These are phyloP conservation scores for Cordia subcordata DNA, from an alignment of 257 asterid species.

Conservation along the genomic window DNA sequence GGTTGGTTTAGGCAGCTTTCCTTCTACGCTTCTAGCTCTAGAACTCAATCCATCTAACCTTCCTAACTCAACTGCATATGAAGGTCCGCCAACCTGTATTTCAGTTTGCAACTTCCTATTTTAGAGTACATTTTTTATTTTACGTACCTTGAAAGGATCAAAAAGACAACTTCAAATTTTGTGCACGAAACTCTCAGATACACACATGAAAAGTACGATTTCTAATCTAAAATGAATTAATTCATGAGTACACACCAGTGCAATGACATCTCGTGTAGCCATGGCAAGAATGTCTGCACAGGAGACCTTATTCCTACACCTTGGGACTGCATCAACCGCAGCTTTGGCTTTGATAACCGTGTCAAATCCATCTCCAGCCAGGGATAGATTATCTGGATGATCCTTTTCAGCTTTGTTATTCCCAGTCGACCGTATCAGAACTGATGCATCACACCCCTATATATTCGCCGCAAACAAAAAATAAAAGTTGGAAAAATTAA, in stretches of 20 bases:
- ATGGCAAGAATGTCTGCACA: constrained; percentile 91
- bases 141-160: neutral
- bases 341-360: constrained; percentile 78
- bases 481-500: neutral
- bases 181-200: too few species aligned
- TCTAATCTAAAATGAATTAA: too few species aligned
- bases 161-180: neutral
- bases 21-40: constrained; percentile 53
- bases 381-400: constrained; percentile 68
- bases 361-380: constrained; percentile 98
- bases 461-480: neutral
- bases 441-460: constrained; percentile 91
- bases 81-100: constrained; percentile 75
- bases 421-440: constrained; percentile 53
- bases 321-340: constrained; percentile 55
- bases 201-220: too few species aligned
- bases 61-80: constrained; percentile 72
- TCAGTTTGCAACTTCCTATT: neutral
- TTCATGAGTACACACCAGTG: constrained; percentile 48
- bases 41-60: constrained; percentile 76
- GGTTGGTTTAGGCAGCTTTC: constrained; percentile 64
- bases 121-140: too few species aligned
- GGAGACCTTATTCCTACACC: constrained; percentile 65
- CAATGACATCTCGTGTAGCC: constrained; percentile 78
- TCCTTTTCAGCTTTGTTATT: constrained; percentile 78